Conservation (phyloP, 2,329 filamentous ascomycete species). For the Microsporum audouinii region DNA sequence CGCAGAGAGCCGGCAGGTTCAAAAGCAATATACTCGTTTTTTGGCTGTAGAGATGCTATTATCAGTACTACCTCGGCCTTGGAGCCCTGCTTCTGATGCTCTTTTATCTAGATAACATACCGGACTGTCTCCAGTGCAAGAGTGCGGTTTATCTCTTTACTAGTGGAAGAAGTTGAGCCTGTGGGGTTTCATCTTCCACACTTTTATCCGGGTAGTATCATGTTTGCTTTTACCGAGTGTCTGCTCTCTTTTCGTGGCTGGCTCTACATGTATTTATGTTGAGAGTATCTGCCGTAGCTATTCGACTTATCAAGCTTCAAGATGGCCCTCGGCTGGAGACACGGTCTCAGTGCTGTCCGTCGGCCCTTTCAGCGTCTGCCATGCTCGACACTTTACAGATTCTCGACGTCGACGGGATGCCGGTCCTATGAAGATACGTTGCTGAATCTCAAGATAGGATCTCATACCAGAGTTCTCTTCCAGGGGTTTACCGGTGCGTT, state of each 20-base stretch:
- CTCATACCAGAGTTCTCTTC: constrained; percentile 56
- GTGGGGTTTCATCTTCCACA: not conserved
- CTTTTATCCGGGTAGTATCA: not conserved
- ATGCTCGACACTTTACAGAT: not conserved
- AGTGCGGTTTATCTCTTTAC: too few relatives aligned
- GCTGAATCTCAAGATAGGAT: constrained; percentile 54
- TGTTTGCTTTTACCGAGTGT: not conserved
- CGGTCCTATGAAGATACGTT: constrained; percentile 49
- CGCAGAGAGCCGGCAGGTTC: not conserved
- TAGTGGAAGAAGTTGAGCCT: not conserved
- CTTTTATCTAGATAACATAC: too few relatives aligned
- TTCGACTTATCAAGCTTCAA: too few relatives aligned
- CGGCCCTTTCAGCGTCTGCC: not conserved
- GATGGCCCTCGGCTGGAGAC: not conserved
- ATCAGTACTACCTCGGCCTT: too few relatives aligned
- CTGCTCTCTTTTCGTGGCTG: not conserved
- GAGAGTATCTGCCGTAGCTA: not conserved
- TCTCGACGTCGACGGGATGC: constrained; percentile 20
- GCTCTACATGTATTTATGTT: not conserved
- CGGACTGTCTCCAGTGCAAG: too few relatives aligned
- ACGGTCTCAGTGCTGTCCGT: not conserved
- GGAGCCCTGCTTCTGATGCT: too few relatives aligned
- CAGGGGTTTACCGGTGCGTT: constrained; percentile 55
- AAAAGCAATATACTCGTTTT: not conserved
- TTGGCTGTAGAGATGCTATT: too few relatives aligned